Percentiles rank a stretch among this genome's conserved stretches.
Evolutionary conservation across 2,329 filamentous ascomycete genomes (phyloP).

Genomic region (Beauveria rudraprayagi): DNA sequence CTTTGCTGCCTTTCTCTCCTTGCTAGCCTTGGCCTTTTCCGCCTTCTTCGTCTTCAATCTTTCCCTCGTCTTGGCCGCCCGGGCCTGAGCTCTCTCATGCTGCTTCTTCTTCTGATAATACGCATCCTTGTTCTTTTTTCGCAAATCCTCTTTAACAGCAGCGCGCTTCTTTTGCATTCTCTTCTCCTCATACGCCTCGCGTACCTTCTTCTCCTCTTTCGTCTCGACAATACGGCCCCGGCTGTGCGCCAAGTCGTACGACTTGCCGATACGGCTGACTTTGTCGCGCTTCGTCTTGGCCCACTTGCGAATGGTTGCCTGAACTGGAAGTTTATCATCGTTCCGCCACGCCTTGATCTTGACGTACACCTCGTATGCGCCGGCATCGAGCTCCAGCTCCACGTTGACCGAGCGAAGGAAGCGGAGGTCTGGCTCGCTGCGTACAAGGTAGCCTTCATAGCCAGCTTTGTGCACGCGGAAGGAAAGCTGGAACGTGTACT

Average conservation of each 20-base stretch:
- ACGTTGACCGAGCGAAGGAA: slow-evolving; percentile 71
- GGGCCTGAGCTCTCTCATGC: slow-evolving; percentile 23
- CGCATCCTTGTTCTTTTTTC: slow-evolving; percentile 22
- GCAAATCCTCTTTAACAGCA: slow-evolving; percentile 29
- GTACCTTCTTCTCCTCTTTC: slow-evolving; percentile 38
- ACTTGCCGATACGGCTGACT: slow-evolving; percentile 59
- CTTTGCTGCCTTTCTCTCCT: neutral
- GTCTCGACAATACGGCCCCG: slow-evolving; percentile 49
- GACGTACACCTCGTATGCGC: slow-evolving; percentile 67
- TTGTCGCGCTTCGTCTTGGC: slow-evolving; percentile 62
- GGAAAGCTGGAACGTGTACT: slow-evolving; percentile 45
- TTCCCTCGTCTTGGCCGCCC: slow-evolving; percentile 58
- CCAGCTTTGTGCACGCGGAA: slow-evolving; percentile 45
- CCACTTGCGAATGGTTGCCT: slow-evolving; percentile 54
- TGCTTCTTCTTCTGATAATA: slow-evolving; percentile 31
- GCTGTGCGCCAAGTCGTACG: slow-evolving; percentile 62
- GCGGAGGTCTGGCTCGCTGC: slow-evolving; percentile 43
- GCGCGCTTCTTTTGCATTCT: slow-evolving; percentile 27
- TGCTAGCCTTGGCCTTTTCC: neutral
- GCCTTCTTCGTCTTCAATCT: slow-evolving; percentile 39
- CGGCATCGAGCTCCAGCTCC: slow-evolving; percentile 66
- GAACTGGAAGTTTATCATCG: slow-evolving; percentile 43
- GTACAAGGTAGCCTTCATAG: slow-evolving; percentile 46
- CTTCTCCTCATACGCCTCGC: slow-evolving; percentile 29
- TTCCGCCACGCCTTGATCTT: slow-evolving; percentile 63